phyloP scores from a whole-genome alignment of 768 basidiomycete genomes.

The Hypholoma sublateritium region DNA sequence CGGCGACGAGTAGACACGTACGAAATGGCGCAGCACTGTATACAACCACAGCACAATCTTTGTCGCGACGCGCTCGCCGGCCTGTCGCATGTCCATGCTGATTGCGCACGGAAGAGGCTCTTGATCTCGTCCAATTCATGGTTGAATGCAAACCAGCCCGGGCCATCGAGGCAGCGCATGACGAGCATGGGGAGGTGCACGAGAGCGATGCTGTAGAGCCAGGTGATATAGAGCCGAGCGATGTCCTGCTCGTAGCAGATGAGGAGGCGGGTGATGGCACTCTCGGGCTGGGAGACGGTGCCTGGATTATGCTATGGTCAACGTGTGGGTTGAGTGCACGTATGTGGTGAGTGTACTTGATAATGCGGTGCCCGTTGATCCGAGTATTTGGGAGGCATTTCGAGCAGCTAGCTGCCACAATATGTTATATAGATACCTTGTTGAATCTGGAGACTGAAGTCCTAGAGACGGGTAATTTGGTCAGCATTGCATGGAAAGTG shows the following conservation, averaged over 20 bases:
- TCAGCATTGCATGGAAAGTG: background rate
- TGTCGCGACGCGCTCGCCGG: slow-evolving; percentile 75
- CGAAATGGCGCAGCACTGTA: slow-evolving; percentile 74
- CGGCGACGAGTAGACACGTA: slow-evolving; percentile 34
- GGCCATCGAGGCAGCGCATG: slow-evolving; percentile 64
- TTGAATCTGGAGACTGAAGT: too few relatives aligned
- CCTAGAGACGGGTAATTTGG: too few relatives aligned
- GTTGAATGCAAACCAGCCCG: slow-evolving; percentile 69
- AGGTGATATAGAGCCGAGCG: slow-evolving; percentile 70
- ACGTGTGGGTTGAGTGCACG: slow-evolving; percentile 40
- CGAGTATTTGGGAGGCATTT: slow-evolving; percentile 73
- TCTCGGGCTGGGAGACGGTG: slow-evolving; percentile 69
- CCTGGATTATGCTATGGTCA: slow-evolving; percentile 54
- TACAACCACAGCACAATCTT: slow-evolving; percentile 82
- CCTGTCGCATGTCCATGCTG: slow-evolving; percentile 76
- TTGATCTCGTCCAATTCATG: slow-evolving; percentile 69
- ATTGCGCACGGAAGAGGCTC: slow-evolving; percentile 72
- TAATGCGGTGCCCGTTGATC: slow-evolving; percentile 39
- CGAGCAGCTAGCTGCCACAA: too few relatives aligned
- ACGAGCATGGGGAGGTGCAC: slow-evolving; percentile 68
- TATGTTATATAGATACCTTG: too few relatives aligned
- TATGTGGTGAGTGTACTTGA: slow-evolving; percentile 30
- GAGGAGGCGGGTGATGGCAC: slow-evolving; percentile 65
- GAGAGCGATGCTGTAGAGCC: slow-evolving; percentile 62
- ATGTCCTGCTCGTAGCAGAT: slow-evolving; percentile 76